These are phyloP conservation scores for Diaporthe citrichinensis DNA, from an alignment of 2,329 filamentous ascomycete genomes.

Conservation along the genomic window DNA sequence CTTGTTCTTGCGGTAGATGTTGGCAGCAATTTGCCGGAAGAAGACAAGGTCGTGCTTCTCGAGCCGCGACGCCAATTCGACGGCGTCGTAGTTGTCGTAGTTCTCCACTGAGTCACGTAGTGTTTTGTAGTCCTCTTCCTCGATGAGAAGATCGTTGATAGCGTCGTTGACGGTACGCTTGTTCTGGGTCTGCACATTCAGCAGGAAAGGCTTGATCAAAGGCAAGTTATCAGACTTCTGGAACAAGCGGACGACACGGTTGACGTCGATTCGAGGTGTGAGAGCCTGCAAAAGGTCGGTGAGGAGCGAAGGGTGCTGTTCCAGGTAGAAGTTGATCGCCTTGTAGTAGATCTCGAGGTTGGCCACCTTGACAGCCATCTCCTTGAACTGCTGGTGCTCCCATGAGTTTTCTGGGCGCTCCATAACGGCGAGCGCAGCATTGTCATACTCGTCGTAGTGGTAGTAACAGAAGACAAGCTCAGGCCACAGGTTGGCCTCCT, in stretches of 20 bases:
- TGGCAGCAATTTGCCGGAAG: conserved; percentile 98
- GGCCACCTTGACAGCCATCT: conserved; percentile 96
- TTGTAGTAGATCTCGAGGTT: conserved; percentile 99
- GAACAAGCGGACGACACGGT: conserved; percentile 99
- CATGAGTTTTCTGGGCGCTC: conserved; percentile 97
- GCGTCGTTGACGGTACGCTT: conserved; percentile 98
- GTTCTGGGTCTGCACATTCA: conserved; percentile 97
- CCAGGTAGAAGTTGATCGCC: conserved; percentile 95
- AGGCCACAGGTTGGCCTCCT: conserved; percentile 96
- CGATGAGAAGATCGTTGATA: conserved; percentile 97
- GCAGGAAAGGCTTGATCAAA: conserved; percentile 97
- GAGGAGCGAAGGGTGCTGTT: conserved; percentile 94
- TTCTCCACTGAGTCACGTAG: conserved; percentile 97
- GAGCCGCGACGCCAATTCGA: conserved; percentile 89
- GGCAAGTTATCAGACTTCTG: conserved; percentile 98
- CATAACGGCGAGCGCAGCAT: conserved; percentile 97
- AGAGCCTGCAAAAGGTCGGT: conserved; percentile 95
- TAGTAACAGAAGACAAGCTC: conserved; percentile 98
- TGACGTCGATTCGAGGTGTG: conserved; percentile 95
- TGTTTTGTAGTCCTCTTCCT: conserved; percentile 99
- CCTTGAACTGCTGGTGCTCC: conserved; percentile 99
- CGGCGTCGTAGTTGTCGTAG: conserved; percentile 98
- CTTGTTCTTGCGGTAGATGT: conserved; percentile 99
- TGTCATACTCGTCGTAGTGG: conserved; percentile 98
- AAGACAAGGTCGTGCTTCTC: conserved; percentile 99